Base-by-base conservation (phyloP, 257 asterid species). In the Thymus quinquecostatus region DNA sequence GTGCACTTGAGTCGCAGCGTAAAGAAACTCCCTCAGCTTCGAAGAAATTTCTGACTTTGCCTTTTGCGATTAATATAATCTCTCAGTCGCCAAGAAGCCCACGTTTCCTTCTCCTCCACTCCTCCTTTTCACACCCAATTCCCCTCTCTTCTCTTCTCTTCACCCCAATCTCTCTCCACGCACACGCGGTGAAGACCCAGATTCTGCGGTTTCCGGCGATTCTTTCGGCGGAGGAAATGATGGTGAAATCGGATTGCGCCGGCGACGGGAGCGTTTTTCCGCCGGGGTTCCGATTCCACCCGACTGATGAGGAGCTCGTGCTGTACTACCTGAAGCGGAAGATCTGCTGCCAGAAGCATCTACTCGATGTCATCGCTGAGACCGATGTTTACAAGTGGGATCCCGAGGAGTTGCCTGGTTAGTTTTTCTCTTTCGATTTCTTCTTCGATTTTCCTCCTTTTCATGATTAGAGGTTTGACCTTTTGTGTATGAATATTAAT, bases 221-320 rank as follows among this genome's bases (percentile, higher is more conserved):
- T 12, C 10, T 21, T 45, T 36, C 41, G 48, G 55, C 71, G 10
- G 6, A 53, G 47, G 47, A 51, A 21, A 83, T 82, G 80, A 64
- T 33, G 76, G 55, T 73, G 69, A 48, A 30, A 6, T 72, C 78
- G 58, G 87, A 72, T 60, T 70, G 68, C 43, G 65, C 85, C 6
- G 78, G 66, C 2, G 86, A 75, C 9, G 83, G 79, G 2, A 60
- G 66, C 1, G 12, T 66, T 9, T 88, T 89, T 14, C 89, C 96
- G 1, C 98, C 98, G 53, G 98, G 98, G 33, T 92, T 92, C 78
- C 82, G 98, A 58, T 92, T 92, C 64, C 97, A 92, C 71, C 98
- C 98, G 9, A 92, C 98, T 5, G 98, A 92, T 27, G 98, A 92
- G 76, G 98, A 92, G 77, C 82, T 92, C 34, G 88, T 92, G 38